Evolutionary conservation across 139 green algal species (phyloP).

Genomic region (Chlorella sp.): DNA sequence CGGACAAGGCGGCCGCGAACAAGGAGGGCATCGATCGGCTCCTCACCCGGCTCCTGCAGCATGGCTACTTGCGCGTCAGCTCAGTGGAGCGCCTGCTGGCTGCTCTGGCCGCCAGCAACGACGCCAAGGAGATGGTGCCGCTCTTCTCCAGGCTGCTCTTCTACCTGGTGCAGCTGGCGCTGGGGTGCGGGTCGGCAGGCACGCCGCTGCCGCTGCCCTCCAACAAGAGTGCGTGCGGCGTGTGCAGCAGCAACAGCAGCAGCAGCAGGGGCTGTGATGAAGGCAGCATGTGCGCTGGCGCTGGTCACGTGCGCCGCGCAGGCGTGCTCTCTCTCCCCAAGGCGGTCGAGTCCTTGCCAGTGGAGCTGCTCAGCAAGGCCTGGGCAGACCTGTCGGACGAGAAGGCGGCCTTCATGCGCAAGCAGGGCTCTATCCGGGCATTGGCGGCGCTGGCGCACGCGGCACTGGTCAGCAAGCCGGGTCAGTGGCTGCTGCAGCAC

Average conservation of each 20-base stretch:
- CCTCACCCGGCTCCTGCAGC: constrained; percentile 15
- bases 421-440: constrained; percentile 30
- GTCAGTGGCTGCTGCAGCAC: constrained; percentile 8
- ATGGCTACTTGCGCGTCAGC: constrained; percentile 13
- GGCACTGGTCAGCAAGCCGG: constrained; percentile 28
- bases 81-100: neutral
- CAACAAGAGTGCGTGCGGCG: constrained; percentile 7
- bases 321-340: constrained; percentile 17
- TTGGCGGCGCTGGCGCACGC: constrained; percentile 29
- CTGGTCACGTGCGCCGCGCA: no score
- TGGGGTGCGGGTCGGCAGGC: constrained; percentile 51
- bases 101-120: neutral
- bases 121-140: neutral
- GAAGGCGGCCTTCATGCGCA: constrained; percentile 22
- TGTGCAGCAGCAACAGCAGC: no score
- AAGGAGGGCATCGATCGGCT: neutral
- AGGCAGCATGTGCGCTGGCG: no score
- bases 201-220: constrained; percentile 41
- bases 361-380: constrained; percentile 22
- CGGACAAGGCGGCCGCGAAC: no score
- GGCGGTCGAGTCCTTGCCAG: constrained; percentile 27
- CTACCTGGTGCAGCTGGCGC: constrained; percentile 55
- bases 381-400: constrained; percentile 29
- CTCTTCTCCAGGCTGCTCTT: constrained; percentile 28
- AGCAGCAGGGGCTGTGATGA: no score